Percentiles rank a stretch among this genome's conserved stretches.
Conservation (phyloP, 345 rosid genomes). For the Geranium brycei region DNA sequence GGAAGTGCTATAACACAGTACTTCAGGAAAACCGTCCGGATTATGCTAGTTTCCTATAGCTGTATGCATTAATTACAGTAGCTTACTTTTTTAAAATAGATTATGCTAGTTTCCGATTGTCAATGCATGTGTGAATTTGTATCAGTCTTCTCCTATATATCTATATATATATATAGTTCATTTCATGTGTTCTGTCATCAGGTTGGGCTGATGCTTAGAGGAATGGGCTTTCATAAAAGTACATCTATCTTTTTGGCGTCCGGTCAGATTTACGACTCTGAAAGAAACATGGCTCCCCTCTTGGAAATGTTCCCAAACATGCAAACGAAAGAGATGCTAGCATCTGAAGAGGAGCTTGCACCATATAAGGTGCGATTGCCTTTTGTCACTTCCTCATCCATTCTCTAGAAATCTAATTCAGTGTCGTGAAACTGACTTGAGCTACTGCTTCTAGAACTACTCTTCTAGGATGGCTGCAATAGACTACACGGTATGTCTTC, state of each 20-base stretch:
- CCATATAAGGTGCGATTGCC: constrained; percentile 51
- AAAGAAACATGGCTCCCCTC: constrained; percentile 79
- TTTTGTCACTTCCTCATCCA: constrained; percentile 1
- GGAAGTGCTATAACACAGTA: neutral
- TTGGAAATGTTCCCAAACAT: constrained; percentile 94
- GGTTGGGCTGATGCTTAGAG: constrained; percentile 99
- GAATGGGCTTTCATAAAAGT: constrained; percentile 90
- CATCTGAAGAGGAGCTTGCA: constrained; percentile 76
- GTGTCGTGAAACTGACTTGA: constrained; percentile 17
- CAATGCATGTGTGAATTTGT: no score
- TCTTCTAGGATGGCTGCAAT: constrained; percentile 99
- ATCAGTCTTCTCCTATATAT: neutral
- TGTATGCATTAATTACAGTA: no score
- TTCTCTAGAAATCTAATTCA: constrained; percentile 6
- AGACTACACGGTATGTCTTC: constrained; percentile 98
- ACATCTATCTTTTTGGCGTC: constrained; percentile 83
- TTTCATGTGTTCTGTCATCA: constrained; percentile 20
- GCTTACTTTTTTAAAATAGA: no score
- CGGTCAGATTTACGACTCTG: constrained; percentile 84
- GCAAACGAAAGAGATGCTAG: constrained; percentile 82
- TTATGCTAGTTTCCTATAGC: no score
- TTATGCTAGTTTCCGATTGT: no score
- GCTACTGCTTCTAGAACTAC: constrained; percentile 52
- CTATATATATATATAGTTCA: neutral
- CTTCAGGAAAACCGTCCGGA: neutral